A percentile compares a stretch with the other conserved stretches of the same genome.
phyloP scores from a whole-genome alignment of 164 flowering plant species.

The Liquidambar formosana region DNA sequence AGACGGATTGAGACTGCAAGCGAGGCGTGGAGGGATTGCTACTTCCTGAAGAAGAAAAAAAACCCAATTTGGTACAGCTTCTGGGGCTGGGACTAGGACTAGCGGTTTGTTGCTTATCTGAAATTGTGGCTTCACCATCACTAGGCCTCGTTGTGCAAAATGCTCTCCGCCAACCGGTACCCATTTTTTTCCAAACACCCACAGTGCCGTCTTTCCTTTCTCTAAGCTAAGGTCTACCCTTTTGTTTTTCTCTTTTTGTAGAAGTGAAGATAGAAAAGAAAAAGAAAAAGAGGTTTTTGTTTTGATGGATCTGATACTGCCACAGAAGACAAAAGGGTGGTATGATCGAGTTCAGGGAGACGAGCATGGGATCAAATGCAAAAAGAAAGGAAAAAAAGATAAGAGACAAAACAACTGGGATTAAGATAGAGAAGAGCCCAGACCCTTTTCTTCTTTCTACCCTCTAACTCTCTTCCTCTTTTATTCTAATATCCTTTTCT shows the following conservation, averaged over 20 bases:
- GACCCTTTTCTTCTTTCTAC: no score
- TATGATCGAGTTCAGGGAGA: conserved; percentile 13
- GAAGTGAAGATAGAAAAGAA: neutral
- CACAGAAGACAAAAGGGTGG: conserved; percentile 44
- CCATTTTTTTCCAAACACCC: conserved; percentile 45
- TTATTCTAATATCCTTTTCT: conserved; percentile 3
- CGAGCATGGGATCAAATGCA: conserved; percentile 27
- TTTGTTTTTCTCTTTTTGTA: neutral
- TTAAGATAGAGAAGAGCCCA: neutral
- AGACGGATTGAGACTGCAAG: conserved; percentile 32
- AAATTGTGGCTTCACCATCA: conserved; percentile 27
- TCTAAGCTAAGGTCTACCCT: no score
- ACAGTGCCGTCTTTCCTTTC: no score
- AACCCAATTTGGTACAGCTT: conserved; percentile 42
- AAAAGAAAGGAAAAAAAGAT: neutral
- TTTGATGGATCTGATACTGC: conserved; percentile 17
- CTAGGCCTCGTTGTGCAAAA: conserved; percentile 73
- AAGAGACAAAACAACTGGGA: conserved; percentile 17
- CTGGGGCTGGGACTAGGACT: conserved; percentile 46
- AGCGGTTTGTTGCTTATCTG: conserved; percentile 24
- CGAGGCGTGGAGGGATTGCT: conserved; percentile 77
- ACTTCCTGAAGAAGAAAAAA: conserved; percentile 50
- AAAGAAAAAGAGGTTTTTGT: conserved; percentile 8
- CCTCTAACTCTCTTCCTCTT: conserved; percentile 1
- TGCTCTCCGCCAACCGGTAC: conserved; percentile 91